A percentile compares a stretch with the other conserved stretches of the same genome.
phyloP scores from a whole-genome alignment of 2,329 filamentous ascomycete genomes.

The Dothideomycetidae sp. region DNA sequence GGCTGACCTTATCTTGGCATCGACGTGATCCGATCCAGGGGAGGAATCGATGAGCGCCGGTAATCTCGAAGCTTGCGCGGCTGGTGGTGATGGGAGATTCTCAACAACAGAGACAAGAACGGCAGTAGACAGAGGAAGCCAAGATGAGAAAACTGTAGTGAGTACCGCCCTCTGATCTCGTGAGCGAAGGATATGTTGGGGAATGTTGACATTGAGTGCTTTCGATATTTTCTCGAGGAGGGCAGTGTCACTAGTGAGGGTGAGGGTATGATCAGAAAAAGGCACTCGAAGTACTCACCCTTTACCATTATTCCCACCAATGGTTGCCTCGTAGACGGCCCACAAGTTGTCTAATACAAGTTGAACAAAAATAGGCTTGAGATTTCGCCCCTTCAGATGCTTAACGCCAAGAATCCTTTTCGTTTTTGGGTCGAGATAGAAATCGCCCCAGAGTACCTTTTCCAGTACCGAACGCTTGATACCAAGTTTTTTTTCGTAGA shows the following conservation, averaged over 20 bases:
- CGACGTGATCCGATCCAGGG: conserved; percentile 60
- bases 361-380: conserved; percentile 97
- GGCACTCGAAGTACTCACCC: conserved; percentile 42
- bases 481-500: conserved; percentile 94
- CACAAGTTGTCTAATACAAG: conserved; percentile 90
- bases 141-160: conserved; percentile 72
- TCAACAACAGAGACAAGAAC: conserved; percentile 88
- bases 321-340: conserved; percentile 87
- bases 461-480: conserved; percentile 81
- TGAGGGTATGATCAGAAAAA: neutral
- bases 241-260: conserved; percentile 47
- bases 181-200: conserved; percentile 70
- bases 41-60: conserved; percentile 66
- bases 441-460: conserved; percentile 93
- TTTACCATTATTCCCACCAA: conserved; percentile 65
- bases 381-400: conserved; percentile 76
- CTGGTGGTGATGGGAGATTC: conserved; percentile 69
- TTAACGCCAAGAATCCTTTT: conserved; percentile 84
- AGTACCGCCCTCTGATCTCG: conserved; percentile 72
- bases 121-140: conserved; percentile 86
- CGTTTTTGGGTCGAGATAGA: conserved; percentile 90
- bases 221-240: conserved; percentile 92
- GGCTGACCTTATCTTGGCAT: conserved; percentile 55
- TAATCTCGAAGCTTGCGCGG: conserved; percentile 66
- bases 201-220: conserved; percentile 69